Conservation (phyloP, 1,284 basidiomycete species). For the Moniliophthora roreri region DNA sequence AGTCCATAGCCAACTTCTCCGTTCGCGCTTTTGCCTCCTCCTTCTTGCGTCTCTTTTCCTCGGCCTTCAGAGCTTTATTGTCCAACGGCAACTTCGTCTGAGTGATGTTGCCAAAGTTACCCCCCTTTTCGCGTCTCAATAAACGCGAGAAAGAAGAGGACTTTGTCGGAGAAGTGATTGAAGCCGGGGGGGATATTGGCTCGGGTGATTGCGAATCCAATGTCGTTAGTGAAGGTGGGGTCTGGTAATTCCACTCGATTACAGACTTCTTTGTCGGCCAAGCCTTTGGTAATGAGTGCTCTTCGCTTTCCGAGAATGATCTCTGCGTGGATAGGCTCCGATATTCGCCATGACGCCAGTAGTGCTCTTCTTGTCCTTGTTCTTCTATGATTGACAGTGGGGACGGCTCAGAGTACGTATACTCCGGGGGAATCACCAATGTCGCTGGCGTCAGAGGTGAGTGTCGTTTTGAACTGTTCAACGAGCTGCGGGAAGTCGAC, state of each 20-base stretch:
- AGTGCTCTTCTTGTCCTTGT: conserved; percentile 5
- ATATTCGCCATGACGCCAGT: neutral
- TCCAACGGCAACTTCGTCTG: conserved; percentile 21
- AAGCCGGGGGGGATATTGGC: neutral
- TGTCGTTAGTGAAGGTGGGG: neutral
- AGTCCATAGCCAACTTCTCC: conserved; percentile 42
- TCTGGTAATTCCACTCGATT: conserved; percentile 4
- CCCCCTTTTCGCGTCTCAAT: conserved; percentile 6
- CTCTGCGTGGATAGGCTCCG: neutral
- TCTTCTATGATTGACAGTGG: conserved; percentile 29
- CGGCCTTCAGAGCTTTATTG: conserved; percentile 36
- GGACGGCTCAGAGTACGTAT: conserved; percentile 5
- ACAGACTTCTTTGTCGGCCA: neutral
- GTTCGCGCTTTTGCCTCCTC: conserved; percentile 39
- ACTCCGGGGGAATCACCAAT: conserved; percentile 4
- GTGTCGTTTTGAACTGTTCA: conserved; percentile 30
- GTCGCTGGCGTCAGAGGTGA: conserved; percentile 29
- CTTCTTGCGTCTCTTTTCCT: conserved; percentile 47
- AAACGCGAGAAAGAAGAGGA: conserved; percentile 3
- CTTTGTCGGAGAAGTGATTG: neutral
- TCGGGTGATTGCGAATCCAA: neutral
- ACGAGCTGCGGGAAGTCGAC: conserved; percentile 40
- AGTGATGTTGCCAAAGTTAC: neutral
- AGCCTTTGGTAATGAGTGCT: neutral
- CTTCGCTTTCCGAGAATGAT: neutral